Evolutionary conservation across 495 filamentous ascomycete species (phyloP).

Genomic region (Friedmanniomyces endolithicus): DNA sequence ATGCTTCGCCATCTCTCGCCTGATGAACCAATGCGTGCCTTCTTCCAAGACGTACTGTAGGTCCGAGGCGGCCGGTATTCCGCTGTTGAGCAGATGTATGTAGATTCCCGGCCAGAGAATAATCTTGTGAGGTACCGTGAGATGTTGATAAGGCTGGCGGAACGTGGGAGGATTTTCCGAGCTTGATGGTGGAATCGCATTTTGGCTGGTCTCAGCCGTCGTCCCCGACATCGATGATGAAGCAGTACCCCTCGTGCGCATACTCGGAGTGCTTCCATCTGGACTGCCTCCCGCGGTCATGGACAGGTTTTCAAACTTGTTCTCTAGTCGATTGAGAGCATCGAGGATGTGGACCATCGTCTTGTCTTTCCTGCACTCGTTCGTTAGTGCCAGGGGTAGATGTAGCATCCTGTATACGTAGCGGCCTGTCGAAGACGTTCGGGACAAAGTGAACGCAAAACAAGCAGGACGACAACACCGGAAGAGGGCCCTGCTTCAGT

Average conservation of each 20-base stretch:
- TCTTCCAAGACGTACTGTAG: conserved; percentile 27
- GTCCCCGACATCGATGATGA: neutral
- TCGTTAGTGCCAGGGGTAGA: neutral
- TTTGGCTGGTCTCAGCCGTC: neutral
- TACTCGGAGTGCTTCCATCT: neutral
- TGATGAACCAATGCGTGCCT: conserved; percentile 37
- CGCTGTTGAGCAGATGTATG: conserved; percentile 34
- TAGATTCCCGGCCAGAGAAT: conserved; percentile 45
- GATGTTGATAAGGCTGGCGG: conserved; percentile 34
- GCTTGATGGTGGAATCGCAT: neutral
- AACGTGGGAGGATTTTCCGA: conserved; percentile 1
- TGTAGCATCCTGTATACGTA: too few species aligned
- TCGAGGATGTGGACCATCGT: conserved; percentile 48
- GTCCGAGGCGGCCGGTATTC: conserved; percentile 20
- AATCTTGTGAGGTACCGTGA: conserved; percentile 45
- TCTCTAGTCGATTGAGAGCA: conserved; percentile 40
- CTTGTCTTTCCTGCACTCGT: conserved; percentile 43
- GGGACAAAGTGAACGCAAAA: neutral
- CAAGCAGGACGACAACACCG: neutral
- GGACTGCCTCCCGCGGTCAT: neutral
- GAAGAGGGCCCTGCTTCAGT: too few species aligned
- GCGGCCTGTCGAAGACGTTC: too few species aligned
- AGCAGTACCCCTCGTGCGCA: conserved; percentile 4
- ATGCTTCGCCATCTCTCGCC: conserved; percentile 29
- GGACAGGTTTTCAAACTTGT: conserved; percentile 37